phyloP scores from a whole-genome alignment of 1,284 basidiomycete species.

The Rhizoctonia solani region DNA sequence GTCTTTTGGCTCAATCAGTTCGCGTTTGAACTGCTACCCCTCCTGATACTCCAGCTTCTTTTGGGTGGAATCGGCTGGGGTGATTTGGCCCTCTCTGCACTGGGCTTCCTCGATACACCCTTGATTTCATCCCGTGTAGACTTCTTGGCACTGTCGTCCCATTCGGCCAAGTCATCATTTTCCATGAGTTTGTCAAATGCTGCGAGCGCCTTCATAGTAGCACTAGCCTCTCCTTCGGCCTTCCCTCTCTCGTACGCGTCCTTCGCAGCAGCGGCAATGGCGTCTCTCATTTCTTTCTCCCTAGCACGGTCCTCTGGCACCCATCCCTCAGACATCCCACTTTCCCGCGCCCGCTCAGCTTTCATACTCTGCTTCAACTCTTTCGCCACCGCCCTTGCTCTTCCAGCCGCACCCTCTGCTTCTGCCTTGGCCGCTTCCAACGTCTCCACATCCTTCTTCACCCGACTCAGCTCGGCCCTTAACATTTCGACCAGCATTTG shows the following conservation, averaged over 20 bases:
- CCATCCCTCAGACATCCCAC: constrained; percentile 6
- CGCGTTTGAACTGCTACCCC: neutral
- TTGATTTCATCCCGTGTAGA: constrained; percentile 11
- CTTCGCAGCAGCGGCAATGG: constrained; percentile 10
- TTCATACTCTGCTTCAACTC: constrained; percentile 25
- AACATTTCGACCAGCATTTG: constrained; percentile 37
- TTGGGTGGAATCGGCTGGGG: neutral
- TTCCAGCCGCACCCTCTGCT: constrained; percentile 3
- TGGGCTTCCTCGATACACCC: neutral
- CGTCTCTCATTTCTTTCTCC: constrained; percentile 8
- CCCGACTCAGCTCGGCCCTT: constrained; percentile 54
- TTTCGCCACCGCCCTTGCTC: constrained; percentile 4
- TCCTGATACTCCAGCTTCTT: constrained; percentile 2
- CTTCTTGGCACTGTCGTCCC: constrained; percentile 11
- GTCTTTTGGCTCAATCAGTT: neutral
- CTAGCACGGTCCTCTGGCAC: neutral
- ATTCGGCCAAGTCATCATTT: constrained; percentile 1
- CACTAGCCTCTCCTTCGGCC: constrained; percentile 44
- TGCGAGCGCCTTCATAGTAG: constrained; percentile 1
- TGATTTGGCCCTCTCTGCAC: constrained; percentile 5
- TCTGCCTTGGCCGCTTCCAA: constrained; percentile 51
- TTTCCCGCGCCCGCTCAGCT: constrained; percentile 54
- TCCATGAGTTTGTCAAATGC: constrained; percentile 21
- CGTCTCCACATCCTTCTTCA: constrained; percentile 48
- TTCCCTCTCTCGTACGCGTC: constrained; percentile 56